Evolutionary conservation across 139 green algal genomes (phyloP), one percentile per base, ranked within the genome.

Genomic region (Coccomyxa sp.): DNA sequence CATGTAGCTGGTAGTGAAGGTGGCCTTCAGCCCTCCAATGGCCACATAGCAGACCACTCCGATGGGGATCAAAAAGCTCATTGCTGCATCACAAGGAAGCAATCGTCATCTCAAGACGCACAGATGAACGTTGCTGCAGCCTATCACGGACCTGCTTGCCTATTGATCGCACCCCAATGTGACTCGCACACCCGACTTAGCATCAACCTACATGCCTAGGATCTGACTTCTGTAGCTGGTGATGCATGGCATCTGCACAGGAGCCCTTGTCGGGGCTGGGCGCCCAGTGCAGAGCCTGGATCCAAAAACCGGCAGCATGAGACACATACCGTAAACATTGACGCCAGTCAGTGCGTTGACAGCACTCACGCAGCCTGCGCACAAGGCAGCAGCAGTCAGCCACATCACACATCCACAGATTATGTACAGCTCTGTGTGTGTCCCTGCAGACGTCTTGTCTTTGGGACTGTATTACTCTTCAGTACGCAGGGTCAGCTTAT

Each of bases 61-160:
- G 36, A 73, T 73, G 36, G 75, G 75, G 24, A 79, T 79, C 14
- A 79, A 18, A 34, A 79, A 70, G 68, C 75, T 79, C 34, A 79
- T 44, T 8, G 75, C 74, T 79, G 75, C 75, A 64, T 5, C 18
- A 31, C 44, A n/a, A 54, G 2, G 50, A 29, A 76, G n/a, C 22
- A 14, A 33, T 50, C 14, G n/a, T 35, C 71, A 55, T 29, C 22
- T 33, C 22, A 33, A 3, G 0, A 73, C 37, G 68, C 68, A 39
- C 12, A 29, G 31, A 73, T 16, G 3, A 1, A 6, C 37, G 24
- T 29, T 18, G 68, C 68, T 73, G 68, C 4, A 73, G 68, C 24
- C 6, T 7, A 16, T 2, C 10, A 0, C 68, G 37, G 18, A 73
- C 68, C 1, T 39, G 18, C 35, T 3, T 9, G 68, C 24, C 3